phyloP scores from a whole-genome alignment of 2,329 filamentous ascomycete genomes.

The Stagonosporopsis tanaceti region DNA sequence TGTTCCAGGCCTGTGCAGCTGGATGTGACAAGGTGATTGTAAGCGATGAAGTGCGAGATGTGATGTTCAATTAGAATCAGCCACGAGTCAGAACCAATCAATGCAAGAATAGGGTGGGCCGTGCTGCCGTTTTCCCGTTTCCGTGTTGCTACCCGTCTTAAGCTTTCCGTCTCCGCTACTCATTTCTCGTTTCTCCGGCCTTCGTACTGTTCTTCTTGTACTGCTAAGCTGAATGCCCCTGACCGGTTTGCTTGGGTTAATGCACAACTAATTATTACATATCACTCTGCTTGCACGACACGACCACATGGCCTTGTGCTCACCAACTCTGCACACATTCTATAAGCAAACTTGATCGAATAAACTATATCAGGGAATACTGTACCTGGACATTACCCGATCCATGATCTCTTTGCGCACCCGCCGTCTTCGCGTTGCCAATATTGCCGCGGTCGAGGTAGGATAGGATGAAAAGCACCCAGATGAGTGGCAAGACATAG shows the following conservation, averaged over 20 bases:
- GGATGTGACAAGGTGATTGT: no score
- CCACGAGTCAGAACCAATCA: not conserved
- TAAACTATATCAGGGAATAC: no score
- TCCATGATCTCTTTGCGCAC: constrained; percentile 47
- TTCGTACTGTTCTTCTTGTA: not conserved
- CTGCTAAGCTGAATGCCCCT: not conserved
- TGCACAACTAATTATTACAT: no score
- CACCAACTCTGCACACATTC: no score
- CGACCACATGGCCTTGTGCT: no score
- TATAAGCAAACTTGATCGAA: no score
- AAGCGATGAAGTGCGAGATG: no score
- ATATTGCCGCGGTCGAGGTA: constrained; percentile 50
- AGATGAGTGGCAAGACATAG: no score
- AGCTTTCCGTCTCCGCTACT: not conserved
- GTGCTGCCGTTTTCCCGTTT: not conserved
- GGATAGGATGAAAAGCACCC: not conserved
- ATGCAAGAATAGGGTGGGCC: not conserved
- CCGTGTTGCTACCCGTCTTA: not conserved
- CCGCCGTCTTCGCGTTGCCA: constrained; percentile 68
- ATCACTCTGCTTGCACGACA: no score
- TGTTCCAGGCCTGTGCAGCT: no score
- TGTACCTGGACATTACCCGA: no score
- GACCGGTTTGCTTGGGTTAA: no score
- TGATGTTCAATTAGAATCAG: not conserved
- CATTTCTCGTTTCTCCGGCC: not conserved